phyloP scores from a whole-genome alignment of 169 alveolate genomes.

The Miamiensis avidus region DNA sequence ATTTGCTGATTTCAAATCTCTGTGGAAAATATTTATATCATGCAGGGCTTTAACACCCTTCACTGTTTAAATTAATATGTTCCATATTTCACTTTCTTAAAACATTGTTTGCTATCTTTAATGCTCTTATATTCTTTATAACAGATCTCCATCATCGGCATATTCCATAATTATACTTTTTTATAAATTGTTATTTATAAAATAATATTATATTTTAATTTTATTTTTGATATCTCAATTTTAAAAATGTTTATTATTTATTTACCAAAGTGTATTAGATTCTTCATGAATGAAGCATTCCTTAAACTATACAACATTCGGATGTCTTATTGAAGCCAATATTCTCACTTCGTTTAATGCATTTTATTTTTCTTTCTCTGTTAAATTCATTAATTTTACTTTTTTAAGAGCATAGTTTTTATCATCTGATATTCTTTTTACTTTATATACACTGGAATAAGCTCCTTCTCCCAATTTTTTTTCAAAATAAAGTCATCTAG shows the following conservation, averaged over 20 bases:
- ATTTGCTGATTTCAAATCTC: slow-evolving; percentile 77
- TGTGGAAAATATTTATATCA: slow-evolving; percentile 53
- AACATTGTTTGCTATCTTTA: slow-evolving; percentile 43
- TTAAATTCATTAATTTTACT: slow-evolving; percentile 25
- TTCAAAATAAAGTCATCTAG: too few species aligned
- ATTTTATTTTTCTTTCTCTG: slow-evolving; percentile 38
- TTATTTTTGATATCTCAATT: too few species aligned
- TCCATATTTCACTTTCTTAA: slow-evolving; percentile 73
- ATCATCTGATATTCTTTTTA: slow-evolving; percentile 19
- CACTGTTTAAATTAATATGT: slow-evolving; percentile 55
- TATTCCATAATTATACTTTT: slow-evolving; percentile 74
- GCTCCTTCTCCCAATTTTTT: slow-evolving; percentile 32
- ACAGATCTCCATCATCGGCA: slow-evolving; percentile 75
- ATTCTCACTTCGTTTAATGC: slow-evolving; percentile 49
- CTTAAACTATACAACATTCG: slow-evolving; percentile 51
- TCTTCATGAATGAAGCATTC: slow-evolving; percentile 59
- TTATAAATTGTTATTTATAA: too few species aligned
- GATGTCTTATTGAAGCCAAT: slow-evolving; percentile 48
- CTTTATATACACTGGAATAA: slow-evolving; percentile 31
- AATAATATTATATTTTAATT: too few species aligned
- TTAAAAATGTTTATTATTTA: too few species aligned
- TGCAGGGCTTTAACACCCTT: slow-evolving; percentile 67
- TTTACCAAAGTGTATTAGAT: slow-evolving; percentile 10
- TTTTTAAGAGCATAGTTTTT: slow-evolving; percentile 33
- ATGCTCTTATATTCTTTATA: slow-evolving; percentile 54